phyloP scores from a whole-genome alignment of 2,329 filamentous ascomycete species.

The Epichloe brachyelytri region DNA sequence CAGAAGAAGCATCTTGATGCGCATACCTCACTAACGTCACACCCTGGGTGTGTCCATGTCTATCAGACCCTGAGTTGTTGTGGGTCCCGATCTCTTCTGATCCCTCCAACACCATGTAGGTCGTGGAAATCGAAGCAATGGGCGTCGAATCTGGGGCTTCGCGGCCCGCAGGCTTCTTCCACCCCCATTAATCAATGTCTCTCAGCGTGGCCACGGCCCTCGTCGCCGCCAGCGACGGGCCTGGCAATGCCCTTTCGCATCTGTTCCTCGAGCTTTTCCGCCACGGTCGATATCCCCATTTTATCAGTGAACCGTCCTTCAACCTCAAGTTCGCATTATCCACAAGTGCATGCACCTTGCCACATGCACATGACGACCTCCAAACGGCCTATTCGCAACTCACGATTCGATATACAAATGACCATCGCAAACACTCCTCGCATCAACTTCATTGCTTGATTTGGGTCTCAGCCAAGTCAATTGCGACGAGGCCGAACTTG shows the following conservation, averaged over 20 bases:
- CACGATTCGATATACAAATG: neutral
- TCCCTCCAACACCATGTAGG: slow-evolving; percentile 13
- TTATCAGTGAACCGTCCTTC: neutral
- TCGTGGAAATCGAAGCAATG: slow-evolving; percentile 23
- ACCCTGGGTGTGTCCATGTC: neutral
- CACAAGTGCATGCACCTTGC: neutral
- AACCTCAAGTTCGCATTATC: neutral
- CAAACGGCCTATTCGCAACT: neutral
- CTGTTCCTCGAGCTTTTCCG: neutral
- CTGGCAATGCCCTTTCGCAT: slow-evolving; percentile 3
- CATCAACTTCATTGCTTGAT: neutral
- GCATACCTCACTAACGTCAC: neutral
- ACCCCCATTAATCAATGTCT: neutral
- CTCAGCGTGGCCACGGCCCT: neutral
- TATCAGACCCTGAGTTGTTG: slow-evolving; percentile 14
- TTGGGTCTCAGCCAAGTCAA: neutral
- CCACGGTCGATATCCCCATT: neutral
- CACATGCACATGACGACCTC: neutral
- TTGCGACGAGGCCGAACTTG: neutral
- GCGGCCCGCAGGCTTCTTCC: slow-evolving; percentile 2
- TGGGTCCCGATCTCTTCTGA: slow-evolving; percentile 17
- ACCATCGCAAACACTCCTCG: too few species aligned
- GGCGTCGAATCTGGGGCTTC: slow-evolving; percentile 16
- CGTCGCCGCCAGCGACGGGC: neutral
- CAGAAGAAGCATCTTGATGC: too few species aligned